A percentile compares a stretch with the other conserved stretches of the same genome.
These are phyloP conservation scores for Xylariaceae sp. DNA, from an alignment of 2,329 filamentous ascomycete genomes.

Conservation along the genomic window DNA sequence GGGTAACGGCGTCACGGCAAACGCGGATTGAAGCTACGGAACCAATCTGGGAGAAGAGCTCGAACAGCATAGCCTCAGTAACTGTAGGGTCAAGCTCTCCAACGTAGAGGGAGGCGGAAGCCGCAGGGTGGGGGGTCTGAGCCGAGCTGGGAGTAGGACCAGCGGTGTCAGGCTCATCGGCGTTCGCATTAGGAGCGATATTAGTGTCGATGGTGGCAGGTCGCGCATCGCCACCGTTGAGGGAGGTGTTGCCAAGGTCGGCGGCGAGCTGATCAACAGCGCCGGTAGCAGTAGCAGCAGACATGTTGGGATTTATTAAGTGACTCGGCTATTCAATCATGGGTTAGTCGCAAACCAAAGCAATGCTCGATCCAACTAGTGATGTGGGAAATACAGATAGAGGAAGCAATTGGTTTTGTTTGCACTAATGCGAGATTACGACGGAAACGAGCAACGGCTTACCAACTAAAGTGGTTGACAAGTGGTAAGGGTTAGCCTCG, in stretches of 20 bases:
- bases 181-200: slow-evolving; percentile 61
- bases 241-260: slow-evolving; percentile 75
- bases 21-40: slow-evolving; percentile 99
- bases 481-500: slow-evolving; percentile 25
- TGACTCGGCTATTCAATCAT: slow-evolving; percentile 25
- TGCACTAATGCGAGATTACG: not conserved
- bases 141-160: slow-evolving; percentile 76
- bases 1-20: slow-evolving; percentile 98
- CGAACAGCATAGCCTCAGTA: slow-evolving; percentile 99
- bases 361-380: not conserved
- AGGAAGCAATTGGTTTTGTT: not conserved
- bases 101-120: slow-evolving; percentile 97
- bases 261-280: slow-evolving; percentile 82
- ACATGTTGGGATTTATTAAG: slow-evolving; percentile 55
- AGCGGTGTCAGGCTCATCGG: slow-evolving; percentile 68
- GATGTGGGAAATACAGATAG: not conserved
- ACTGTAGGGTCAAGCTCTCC: slow-evolving; percentile 97
- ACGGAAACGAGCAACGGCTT: not conserved
- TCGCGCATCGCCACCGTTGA: slow-evolving; percentile 72
- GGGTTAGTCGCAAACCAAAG: slow-evolving; percentile 20
- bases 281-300: slow-evolving; percentile 62
- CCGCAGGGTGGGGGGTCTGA: slow-evolving; percentile 75
- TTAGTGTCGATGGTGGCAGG: slow-evolving; percentile 78
- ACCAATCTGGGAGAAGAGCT: slow-evolving; percentile 99
- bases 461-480: slow-evolving; percentile 24